These are phyloP conservation scores for Fibroporia radiculosa DNA, from an alignment of 768 basidiomycete species.

Conservation along the genomic window DNA sequence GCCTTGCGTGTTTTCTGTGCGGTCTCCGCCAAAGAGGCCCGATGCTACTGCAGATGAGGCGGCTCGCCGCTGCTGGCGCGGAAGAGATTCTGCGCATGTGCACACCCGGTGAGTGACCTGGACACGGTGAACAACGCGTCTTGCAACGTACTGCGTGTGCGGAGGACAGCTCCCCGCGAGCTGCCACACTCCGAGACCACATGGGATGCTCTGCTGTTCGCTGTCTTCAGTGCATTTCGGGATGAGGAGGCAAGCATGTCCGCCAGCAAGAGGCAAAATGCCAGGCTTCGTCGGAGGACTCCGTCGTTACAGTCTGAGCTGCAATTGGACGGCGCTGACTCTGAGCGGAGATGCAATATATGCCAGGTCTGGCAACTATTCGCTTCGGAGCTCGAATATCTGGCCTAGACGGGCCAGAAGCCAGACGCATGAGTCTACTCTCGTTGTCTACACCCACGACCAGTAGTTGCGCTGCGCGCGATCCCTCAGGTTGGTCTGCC, in stretches of 20 bases:
- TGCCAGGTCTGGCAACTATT: not conserved
- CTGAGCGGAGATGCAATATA: not conserved
- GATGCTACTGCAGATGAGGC: not conserved
- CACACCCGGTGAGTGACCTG: not conserved
- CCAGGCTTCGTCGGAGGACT: not conserved
- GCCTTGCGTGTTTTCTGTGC: not conserved
- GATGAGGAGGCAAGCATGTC: slow-evolving; percentile 21
- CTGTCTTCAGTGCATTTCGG: slow-evolving; percentile 15
- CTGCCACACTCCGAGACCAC: not conserved
- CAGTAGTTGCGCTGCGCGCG: slow-evolving; percentile 10
- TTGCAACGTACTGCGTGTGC: not conserved
- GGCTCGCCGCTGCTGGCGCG: slow-evolving; percentile 9
- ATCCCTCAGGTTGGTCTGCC: slow-evolving; percentile 5
- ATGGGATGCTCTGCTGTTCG: not conserved
- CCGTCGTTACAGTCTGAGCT: not conserved
- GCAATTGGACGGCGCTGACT: no score
- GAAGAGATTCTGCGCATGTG: not conserved
- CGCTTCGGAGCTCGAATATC: slow-evolving; percentile 1
- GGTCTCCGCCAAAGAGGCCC: not conserved
- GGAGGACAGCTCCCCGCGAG: not conserved
- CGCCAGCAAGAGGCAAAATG: not conserved
- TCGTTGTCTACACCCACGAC: slow-evolving; percentile 6
- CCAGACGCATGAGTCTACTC: not conserved
- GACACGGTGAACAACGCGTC: not conserved
- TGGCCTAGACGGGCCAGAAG: no score